Evolutionary conservation across 2,329 filamentous ascomycete species (phyloP).

Genomic region (Hypomyces rosellus): DNA sequence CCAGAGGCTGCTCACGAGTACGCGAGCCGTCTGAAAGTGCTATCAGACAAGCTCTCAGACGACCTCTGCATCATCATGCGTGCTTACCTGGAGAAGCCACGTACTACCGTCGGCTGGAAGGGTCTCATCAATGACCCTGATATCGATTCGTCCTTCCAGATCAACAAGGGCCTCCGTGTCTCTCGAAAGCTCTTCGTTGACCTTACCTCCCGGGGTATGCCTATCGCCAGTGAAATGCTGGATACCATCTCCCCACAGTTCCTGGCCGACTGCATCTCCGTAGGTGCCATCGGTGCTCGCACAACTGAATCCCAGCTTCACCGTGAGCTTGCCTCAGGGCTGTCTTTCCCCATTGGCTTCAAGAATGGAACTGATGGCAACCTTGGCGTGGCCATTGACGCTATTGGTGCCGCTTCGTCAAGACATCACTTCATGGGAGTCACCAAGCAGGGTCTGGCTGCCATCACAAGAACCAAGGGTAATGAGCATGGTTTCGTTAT

Average conservation of each 20-base stretch:
- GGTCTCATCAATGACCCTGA: constrained; percentile 98
- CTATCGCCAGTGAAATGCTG: constrained; percentile 96
- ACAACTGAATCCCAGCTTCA: constrained; percentile 97
- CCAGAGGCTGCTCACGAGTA: constrained; percentile 84
- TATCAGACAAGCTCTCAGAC: constrained; percentile 71
- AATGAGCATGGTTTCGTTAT: constrained; percentile 99
- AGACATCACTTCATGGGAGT: constrained; percentile 98
- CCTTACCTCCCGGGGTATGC: constrained; percentile 79
- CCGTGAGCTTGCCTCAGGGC: constrained; percentile 86
- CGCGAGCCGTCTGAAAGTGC: constrained; percentile 66
- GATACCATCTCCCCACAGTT: constrained; percentile 99
- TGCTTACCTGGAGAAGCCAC: constrained; percentile 97
- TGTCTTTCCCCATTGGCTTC: constrained; percentile 97
- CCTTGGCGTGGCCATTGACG: constrained; percentile 86
- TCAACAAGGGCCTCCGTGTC: constrained; percentile 94
- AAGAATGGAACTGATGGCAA: constrained; percentile 98
- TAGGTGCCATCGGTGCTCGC: constrained; percentile 90
- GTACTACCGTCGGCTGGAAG: constrained; percentile 98
- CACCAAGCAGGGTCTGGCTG: constrained; percentile 92
- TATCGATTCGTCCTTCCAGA: constrained; percentile 94
- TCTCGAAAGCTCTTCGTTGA: constrained; percentile 93
- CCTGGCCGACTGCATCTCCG: constrained; percentile 89
- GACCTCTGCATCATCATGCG: constrained; percentile 95
- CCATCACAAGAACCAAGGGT: constrained; percentile 86
- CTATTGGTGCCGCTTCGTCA: constrained; percentile 79